These are phyloP conservation scores for Chytriomyces hyalinus DNA, from an alignment of 192 early-diverging fungal genomes.

Conservation along the genomic window DNA sequence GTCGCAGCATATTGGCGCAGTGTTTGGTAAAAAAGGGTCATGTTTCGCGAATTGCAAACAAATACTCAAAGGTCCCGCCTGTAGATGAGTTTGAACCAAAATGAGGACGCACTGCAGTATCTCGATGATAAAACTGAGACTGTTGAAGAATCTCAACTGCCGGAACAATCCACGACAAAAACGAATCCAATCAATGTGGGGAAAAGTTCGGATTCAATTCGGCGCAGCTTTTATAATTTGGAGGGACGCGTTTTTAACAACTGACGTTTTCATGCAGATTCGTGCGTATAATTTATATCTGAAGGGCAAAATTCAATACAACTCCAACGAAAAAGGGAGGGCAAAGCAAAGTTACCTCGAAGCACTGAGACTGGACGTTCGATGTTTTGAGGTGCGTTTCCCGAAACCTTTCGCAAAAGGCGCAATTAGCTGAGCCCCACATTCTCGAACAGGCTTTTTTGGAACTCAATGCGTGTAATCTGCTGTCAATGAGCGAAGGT, in stretches of 20 bases:
- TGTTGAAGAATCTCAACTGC: background rate
- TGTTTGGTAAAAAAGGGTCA: background rate
- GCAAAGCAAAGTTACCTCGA: constrained; percentile 16
- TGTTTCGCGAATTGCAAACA: background rate
- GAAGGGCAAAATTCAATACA: constrained; percentile 5
- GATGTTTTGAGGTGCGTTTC: constrained; percentile 33
- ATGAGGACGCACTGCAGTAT: background rate
- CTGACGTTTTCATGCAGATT: background rate
- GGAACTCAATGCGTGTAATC: background rate
- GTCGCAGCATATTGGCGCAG: background rate
- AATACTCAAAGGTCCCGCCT: background rate
- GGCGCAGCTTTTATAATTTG: too few relatives aligned
- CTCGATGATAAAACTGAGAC: too few relatives aligned
- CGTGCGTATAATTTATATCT: background rate
- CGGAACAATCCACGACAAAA: background rate
- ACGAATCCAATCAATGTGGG: background rate
- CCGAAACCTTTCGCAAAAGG: background rate
- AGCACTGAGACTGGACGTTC: constrained; percentile 15
- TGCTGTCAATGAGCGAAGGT: constrained; percentile 15
- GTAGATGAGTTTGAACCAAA: background rate
- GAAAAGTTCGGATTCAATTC: background rate
- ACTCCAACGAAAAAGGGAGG: background rate
- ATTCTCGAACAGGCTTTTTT: background rate
- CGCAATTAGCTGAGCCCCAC: too few relatives aligned
- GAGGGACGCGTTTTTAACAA: background rate